phyloP scores from a whole-genome alignment of 805 yeast species.

The Myxozyma vanderwaltii region DNA sequence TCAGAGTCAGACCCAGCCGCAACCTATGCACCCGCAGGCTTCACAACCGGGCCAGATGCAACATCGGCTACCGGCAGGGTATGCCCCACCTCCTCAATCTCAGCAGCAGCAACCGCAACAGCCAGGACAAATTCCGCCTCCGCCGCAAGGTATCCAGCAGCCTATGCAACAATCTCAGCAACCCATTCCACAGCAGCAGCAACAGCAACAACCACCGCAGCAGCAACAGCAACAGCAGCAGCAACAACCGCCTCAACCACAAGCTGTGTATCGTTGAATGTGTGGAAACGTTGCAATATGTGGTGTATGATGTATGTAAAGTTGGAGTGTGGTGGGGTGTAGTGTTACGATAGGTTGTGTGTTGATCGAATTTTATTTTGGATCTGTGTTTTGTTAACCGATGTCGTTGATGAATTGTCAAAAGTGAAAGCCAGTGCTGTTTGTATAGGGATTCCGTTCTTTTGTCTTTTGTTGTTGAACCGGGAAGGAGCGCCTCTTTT shows the following conservation, averaged over 20 bases:
- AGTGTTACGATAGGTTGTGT: constrained; percentile 10
- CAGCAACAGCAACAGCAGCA: constrained; percentile 16
- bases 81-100: constrained; percentile 1
- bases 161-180: constrained; percentile 16
- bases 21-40: constrained; percentile 9
- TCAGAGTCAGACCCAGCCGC: constrained; percentile 15
- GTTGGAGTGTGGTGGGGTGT: too few species aligned
- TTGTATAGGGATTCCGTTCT: background rate
- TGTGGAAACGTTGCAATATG: too few species aligned
- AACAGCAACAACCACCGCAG: constrained; percentile 17
- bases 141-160: constrained; percentile 24
- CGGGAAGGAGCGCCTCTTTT: too few species aligned
- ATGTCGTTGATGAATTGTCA: too few species aligned
- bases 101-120: constrained; percentile 7
- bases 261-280: constrained; percentile 4
- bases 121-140: constrained; percentile 12
- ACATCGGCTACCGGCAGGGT: constrained; percentile 15
- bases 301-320: too few species aligned
- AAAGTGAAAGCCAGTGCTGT: background rate
- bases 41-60: constrained; percentile 5
- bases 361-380: background rate
- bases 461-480: background rate
- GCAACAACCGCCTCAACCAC: constrained; percentile 19
- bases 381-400: background rate
- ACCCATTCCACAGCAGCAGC: constrained; percentile 17